These are phyloP conservation scores for Hypoxylon sp. DNA, from an alignment of 2,329 filamentous ascomycete species.

Conservation along the genomic window DNA sequence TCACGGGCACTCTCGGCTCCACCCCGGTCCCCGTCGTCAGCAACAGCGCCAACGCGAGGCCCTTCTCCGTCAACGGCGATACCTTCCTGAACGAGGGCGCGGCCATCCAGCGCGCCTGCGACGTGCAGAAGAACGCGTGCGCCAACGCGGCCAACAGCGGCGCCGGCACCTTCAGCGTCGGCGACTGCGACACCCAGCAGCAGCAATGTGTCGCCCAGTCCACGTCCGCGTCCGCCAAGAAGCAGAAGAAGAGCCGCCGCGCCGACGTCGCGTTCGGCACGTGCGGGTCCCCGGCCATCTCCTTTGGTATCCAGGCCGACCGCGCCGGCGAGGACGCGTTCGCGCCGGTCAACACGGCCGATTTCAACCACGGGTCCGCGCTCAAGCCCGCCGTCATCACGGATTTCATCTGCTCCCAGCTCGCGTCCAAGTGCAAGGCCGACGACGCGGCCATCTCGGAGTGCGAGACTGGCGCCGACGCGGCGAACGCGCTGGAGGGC, in stretches of 20 bases:
- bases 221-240: background rate
- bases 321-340: conserved; percentile 60
- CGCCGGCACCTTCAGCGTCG: conserved; percentile 50
- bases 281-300: conserved; percentile 62
- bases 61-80: conserved; percentile 65
- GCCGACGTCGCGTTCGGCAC: conserved; percentile 55
- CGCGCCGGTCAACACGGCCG: conserved; percentile 53
- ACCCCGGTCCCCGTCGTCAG: conserved; percentile 56
- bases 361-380: conserved; percentile 66
- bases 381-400: conserved; percentile 50
- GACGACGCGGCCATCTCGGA: conserved; percentile 48
- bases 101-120: conserved; percentile 61
- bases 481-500: conserved; percentile 49
- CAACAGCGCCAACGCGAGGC: conserved; percentile 52
- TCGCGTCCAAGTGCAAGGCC: conserved; percentile 53
- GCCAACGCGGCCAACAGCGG: conserved; percentile 62
- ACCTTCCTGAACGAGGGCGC: conserved; percentile 63
- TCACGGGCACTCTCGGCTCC: conserved; percentile 59
- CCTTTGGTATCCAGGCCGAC: conserved; percentile 61
- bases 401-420: conserved; percentile 54
- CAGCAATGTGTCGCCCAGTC: conserved; percentile 49
- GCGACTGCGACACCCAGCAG: conserved; percentile 59
- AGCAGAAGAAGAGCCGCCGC: conserved; percentile 44
- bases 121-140: conserved; percentile 64
- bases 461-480: conserved; percentile 51